Base-by-base conservation (phyloP, 345 rosid genomes). In the Acer negundo region DNA sequence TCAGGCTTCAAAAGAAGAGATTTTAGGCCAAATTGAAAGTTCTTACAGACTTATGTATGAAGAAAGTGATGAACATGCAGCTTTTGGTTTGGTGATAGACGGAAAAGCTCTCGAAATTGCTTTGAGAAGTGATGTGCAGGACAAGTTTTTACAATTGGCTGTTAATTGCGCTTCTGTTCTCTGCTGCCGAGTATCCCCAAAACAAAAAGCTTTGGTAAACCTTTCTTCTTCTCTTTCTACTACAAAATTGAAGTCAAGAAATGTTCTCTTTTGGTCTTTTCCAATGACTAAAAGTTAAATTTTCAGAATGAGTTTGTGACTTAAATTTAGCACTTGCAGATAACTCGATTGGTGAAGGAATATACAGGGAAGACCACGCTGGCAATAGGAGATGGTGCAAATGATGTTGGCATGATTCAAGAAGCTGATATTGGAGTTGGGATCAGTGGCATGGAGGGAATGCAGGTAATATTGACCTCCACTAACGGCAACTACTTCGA, bases 401-500 rank as follows among this genome's bases (percentile, higher is more conserved):
- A 90, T 69, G 98, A 93, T 78, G 94, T 91, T 51, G 90, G 98
- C 68, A 93, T 93, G 97, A 93, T 93, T 87, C 98, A 93, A 85
- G 98, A 90, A 91, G 98, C 98, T 15, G 98, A 91, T 78, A 91
- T 93, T 73, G 97, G 97, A 69, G 86, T 93, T 31, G 96, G 97
- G 12, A 93, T 93, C 82, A 93, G 96, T 66, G 98, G 98, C 28
- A 84, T 90, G 83, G 98, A 93, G 82, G 97, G 98, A 75, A 93
- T 90, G 98, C 98, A 91, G 89, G 97, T 93, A 73, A 82, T 53
- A 53, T 53, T 58, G 55, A 19, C 20, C 28, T 17, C 35, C 66
- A 55, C 23, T 35, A 26, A 9, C 64, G 3, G 15, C 49, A 9
- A 46, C 49, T 10, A 46, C 49, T 46, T 1, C 0, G 49, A 46